Base-by-base conservation (phyloP, 1,139 yeast genomes). In the Yamadazyma dushanensis region DNA sequence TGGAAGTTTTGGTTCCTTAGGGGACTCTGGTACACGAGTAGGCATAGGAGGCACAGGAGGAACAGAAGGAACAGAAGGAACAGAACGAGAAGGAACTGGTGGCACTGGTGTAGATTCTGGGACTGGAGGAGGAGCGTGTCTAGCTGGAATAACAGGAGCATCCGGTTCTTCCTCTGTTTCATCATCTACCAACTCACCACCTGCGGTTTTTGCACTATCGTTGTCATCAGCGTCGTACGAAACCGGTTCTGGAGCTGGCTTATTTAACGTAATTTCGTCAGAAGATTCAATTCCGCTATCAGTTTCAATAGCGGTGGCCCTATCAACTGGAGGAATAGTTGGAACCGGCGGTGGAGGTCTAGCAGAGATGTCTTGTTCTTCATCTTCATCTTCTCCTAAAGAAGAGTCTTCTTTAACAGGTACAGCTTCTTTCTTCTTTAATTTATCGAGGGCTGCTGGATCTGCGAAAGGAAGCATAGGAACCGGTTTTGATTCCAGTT, bases 171-270 rank as follows among this genome's bases (percentile, higher is more conserved):
- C 9, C 5, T 13, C 26, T 16, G 14, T 16, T 5, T 8, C 26
- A 7, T 15, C 11, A n/a, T n/a, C n/a, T n/a, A n/a, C n/a, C n/a
- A n/a, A n/a, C n/a, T n/a, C n/a, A 9, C 14, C 20, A 4, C 29
- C 20, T 6, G 20, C 29, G 19, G 29, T 32, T 31, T 35, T 19
- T 26, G 50, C 27, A 44, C 67, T 73, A 8, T 72, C 66, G 16
- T 59, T 47, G 36, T 70, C 75, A 41, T 68, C 75, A 2, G 76
- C 73, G 26, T 70, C 75, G 41, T 69, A 70, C 0, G 74, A 75
- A 4, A 72, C 57, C 15, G 15, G 15, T 40, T 65, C 72, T 2
- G 52, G 39, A 6, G 66, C 73, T 4, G 56, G 31, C 8, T 50
- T 47, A 13, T 41, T 39, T 20, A 35, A 26, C 8, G 19, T 21